Evolutionary conservation across 2,329 filamentous ascomycete species (phyloP), one percentile per base, ranked within the genome.

Genomic region (Pseudocercospora fuligena): DNA sequence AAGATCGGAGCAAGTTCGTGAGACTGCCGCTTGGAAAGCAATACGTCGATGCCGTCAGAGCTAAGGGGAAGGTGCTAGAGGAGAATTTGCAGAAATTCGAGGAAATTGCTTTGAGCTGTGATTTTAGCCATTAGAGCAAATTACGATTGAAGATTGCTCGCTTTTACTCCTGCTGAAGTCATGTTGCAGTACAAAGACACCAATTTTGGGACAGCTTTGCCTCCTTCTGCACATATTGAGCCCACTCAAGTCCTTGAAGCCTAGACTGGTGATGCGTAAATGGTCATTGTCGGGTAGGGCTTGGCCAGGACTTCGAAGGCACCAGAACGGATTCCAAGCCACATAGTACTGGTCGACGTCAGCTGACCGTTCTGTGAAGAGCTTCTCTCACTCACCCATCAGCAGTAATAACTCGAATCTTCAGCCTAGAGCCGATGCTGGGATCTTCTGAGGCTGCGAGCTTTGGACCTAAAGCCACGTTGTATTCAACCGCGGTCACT

Each of bases 1-100:
- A 59, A 2, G 56, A 31, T 14, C 8, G 56, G 5, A 59, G 31
- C 14, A 36, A 40, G 16, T 59, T 5, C 21, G 31, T 59, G 56
- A 59, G 56, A 14, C 19, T 59, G 56, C 56, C 56, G 56, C 31
- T 59, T 3, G 56, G 56, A 21, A 59, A 23, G 27, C 29, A 59
- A 31, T 59, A 36, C 43, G 21, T 59, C 27, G 56, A 36, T 46
- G 31, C 27, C n/a, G 56, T 59, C 36, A 14, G 56, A 59, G 27
- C 14, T 9, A 36, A 59, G 36, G 31, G 23, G 11, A 31, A 33
- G 16, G 36, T 33, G 25, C 8, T 59, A 8, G 36, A 36, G 56
- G 29, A 21, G 56, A 40, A 59, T 43, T 11, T 59, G 23, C 19
- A 9, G 31, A 31, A 11, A 1, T 25, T 59, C 5, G 56, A 59